These are phyloP conservation scores for Zygotorulaspora danielsina DNA, from an alignment of 805 yeast species.

Conservation along the genomic window DNA sequence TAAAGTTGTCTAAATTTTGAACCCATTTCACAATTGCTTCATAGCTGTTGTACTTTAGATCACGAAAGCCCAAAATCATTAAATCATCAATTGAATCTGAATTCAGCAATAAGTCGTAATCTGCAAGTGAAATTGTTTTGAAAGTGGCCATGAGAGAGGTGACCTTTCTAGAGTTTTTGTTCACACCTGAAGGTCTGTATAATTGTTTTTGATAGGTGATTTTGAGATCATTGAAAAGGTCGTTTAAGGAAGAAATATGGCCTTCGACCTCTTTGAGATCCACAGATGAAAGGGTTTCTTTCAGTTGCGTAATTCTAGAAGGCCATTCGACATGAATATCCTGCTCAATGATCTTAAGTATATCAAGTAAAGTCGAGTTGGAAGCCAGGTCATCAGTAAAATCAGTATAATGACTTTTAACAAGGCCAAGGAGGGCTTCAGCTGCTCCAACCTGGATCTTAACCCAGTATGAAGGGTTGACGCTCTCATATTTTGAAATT, in stretches of 20 bases:
- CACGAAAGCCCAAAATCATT: conserved; percentile 17
- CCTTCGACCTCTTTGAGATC: conserved; percentile 28
- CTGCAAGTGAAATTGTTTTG: conserved; percentile 16
- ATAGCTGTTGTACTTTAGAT: conserved; percentile 18
- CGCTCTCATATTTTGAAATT: conserved; percentile 40
- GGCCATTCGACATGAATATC: conserved; percentile 56
- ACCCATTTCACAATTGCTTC: conserved; percentile 58
- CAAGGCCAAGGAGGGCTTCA: conserved; percentile 67
- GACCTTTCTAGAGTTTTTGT: conserved; percentile 23
- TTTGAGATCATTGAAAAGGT: conserved; percentile 60
- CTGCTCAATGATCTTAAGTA: conserved; percentile 62
- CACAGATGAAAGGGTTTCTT: conserved; percentile 9
- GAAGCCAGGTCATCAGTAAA: conserved; percentile 64
- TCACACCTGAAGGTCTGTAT: conserved; percentile 50
- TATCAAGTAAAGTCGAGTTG: conserved; percentile 55
- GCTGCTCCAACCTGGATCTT: conserved; percentile 79
- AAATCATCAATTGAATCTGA: conserved; percentile 33
- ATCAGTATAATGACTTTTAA: conserved; percentile 68
- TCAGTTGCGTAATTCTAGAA: conserved; percentile 38
- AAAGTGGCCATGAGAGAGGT: conserved; percentile 19
- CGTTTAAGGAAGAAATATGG: conserved; percentile 33
- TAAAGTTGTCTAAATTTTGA: conserved; percentile 56
- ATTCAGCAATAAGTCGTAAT: conserved; percentile 14
- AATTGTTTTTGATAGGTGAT: conserved; percentile 65
- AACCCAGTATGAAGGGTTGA: conserved; percentile 63